Percentiles rank a stretch among this genome's conserved stretches.
Evolutionary conservation across 331 rosid species (phyloP).

Genomic region (Ulmus americana): DNA sequence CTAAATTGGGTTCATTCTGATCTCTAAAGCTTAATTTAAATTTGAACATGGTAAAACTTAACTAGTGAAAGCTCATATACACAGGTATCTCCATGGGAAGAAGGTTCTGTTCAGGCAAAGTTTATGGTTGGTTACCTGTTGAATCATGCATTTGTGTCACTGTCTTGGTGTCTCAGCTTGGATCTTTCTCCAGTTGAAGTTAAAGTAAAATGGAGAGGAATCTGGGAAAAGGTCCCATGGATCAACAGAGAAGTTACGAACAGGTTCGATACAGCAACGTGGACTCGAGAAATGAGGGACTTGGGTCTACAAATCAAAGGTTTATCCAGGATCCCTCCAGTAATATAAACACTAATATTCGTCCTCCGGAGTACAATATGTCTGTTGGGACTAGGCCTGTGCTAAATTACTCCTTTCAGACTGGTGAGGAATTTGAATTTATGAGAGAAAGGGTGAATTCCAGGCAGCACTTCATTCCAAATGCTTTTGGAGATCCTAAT

Average conservation of each 20-base stretch:
- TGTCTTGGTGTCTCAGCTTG: conserved; percentile 21
- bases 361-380: conserved; percentile 42
- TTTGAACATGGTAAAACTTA: not conserved
- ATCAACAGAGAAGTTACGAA: conserved; percentile 34
- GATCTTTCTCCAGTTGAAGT: conserved; percentile 20
- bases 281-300: conserved; percentile 42
- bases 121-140: conserved; percentile 6
- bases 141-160: conserved; percentile 9
- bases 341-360: conserved; percentile 29
- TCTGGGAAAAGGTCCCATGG: conserved; percentile 26
- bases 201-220: conserved; percentile 31
- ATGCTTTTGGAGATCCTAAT: conserved; percentile 33
- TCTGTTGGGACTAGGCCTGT: conserved; percentile 38
- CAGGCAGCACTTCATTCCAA: conserved; percentile 33
- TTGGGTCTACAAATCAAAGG: conserved; percentile 34
- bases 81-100: conserved; percentile 14
- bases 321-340: conserved; percentile 40
- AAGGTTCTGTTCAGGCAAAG: conserved; percentile 19
- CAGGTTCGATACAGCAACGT: conserved; percentile 22
- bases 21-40: not conserved
- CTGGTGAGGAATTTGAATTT: conserved; percentile 58
- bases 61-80: not conserved
- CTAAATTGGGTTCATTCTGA: not conserved
- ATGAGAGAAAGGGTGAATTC: conserved; percentile 52
- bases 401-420: conserved; percentile 48